Evolutionary conservation across 805 yeast genomes (phyloP).

Genomic region (Candida jianshihensis): DNA sequence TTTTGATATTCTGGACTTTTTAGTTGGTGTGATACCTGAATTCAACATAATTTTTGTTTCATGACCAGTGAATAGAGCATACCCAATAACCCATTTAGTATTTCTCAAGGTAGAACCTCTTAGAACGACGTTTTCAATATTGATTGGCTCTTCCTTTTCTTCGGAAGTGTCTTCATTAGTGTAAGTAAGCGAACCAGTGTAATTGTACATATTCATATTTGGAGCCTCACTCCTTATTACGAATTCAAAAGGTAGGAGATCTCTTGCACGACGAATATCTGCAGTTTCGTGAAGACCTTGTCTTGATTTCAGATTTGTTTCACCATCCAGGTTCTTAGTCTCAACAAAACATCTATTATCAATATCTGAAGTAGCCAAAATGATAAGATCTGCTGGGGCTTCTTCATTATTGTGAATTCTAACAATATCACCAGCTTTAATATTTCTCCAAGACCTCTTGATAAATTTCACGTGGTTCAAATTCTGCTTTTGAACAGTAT

Average conservation of each 20-base stretch:
- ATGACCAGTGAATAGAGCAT: slow-evolving; percentile 68
- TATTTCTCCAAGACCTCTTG: slow-evolving; percentile 59
- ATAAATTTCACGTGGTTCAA: slow-evolving; percentile 36
- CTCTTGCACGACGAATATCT: slow-evolving; percentile 39
- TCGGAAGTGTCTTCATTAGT: slow-evolving; percentile 11
- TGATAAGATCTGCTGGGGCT: slow-evolving; percentile 68
- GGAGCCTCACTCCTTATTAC: slow-evolving; percentile 83
- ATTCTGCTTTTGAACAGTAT: slow-evolving; percentile 34
- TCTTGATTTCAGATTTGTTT: slow-evolving; percentile 68
- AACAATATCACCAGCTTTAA: slow-evolving; percentile 67
- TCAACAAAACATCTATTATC: slow-evolving; percentile 71
- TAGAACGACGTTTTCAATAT: slow-evolving; percentile 57
- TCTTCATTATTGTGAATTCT: slow-evolving; percentile 72
- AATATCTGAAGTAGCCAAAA: slow-evolving; percentile 58
- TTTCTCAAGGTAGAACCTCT: slow-evolving; percentile 73
- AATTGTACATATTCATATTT: slow-evolving; percentile 67
- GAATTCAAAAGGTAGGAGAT: slow-evolving; percentile 45
- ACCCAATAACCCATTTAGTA: slow-evolving; percentile 75
- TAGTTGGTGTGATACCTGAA: slow-evolving; percentile 73
- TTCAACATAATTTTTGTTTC: slow-evolving; percentile 78
- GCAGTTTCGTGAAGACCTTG: slow-evolving; percentile 63
- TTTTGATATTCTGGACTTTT: slow-evolving; percentile 65
- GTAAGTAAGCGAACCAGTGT: slow-evolving; percentile 64
- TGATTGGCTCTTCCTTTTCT: slow-evolving; percentile 47
- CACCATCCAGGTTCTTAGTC: slow-evolving; percentile 79